These are phyloP conservation scores for Solanum corneliomulleri DNA, from an alignment of 257 asterid genomes.

Conservation along the genomic window DNA sequence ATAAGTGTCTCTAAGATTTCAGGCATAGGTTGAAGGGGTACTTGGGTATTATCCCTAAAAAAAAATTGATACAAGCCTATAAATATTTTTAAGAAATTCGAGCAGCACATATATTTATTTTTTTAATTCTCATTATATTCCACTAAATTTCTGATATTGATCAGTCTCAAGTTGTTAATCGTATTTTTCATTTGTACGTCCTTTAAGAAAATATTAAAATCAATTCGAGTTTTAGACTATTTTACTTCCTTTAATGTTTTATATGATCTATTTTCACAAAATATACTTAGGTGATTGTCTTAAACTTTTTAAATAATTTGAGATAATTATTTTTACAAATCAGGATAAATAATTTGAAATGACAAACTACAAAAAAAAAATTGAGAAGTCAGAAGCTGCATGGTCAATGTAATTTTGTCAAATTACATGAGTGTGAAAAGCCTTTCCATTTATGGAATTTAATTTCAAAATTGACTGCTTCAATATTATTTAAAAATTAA, in stretches of 20 bases:
- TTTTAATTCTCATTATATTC: no score
- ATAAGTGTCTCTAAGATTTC: no score
- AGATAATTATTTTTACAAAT: neutral
- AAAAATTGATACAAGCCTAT: accelerated
- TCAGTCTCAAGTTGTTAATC: neutral
- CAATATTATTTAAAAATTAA: neutral
- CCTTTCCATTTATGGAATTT: neutral
- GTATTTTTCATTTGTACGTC: no score
- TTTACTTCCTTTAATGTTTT: no score
- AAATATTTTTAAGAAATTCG: no score
- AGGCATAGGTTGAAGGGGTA: no score
- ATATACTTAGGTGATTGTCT: neutral
- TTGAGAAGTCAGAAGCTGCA: neutral
- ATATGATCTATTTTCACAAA: no score
- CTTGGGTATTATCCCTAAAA: no score
- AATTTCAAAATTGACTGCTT: neutral
- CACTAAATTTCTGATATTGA: neutral
- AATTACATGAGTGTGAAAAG: neutral
- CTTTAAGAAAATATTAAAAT: no score
- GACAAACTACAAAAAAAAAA: neutral
- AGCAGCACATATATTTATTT: no score
- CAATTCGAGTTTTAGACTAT: no score
- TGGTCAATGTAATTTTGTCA: neutral
- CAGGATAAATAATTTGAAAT: neutral
- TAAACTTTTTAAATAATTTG: neutral